A percentile compares a stretch with the other conserved stretches of the same genome.
Evolutionary conservation across 371 early-diverging fungal species (phyloP).

Genomic region (Dinochytrium kinnereticum): DNA sequence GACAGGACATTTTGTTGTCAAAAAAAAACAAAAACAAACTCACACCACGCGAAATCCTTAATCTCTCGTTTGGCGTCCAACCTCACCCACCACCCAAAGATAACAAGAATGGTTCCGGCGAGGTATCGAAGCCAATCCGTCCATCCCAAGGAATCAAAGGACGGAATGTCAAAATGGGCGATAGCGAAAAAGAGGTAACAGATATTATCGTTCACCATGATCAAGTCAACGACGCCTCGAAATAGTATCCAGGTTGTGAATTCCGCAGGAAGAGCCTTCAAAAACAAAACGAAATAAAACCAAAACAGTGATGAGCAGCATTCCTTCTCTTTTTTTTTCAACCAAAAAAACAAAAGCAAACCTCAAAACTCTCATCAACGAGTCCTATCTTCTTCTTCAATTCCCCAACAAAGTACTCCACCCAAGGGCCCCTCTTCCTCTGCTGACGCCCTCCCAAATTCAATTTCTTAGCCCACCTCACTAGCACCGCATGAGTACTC

Average conservation of each 20-base stretch:
- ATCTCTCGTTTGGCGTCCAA: slow-evolving; percentile 95
- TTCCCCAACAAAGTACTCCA: slow-evolving; percentile 67
- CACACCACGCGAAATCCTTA: slow-evolving; percentile 97
- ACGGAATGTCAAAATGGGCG: slow-evolving; percentile 47
- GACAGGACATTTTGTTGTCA: no score
- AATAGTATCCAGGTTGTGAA: slow-evolving; percentile 95
- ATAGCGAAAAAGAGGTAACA: slow-evolving; percentile 85
- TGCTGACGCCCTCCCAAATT: slow-evolving; percentile 63
- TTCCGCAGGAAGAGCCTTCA: slow-evolving; percentile 81
- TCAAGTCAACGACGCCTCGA: slow-evolving; percentile 90
- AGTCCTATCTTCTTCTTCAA: slow-evolving; percentile 78
- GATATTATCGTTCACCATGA: slow-evolving; percentile 90
- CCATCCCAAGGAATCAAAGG: slow-evolving; percentile 60
- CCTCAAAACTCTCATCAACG: slow-evolving; percentile 28
- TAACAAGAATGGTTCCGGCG: slow-evolving; percentile 78
- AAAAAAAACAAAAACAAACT: no score
- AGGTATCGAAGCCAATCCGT: slow-evolving; percentile 71
- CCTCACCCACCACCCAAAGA: slow-evolving; percentile 95
- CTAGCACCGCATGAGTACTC: slow-evolving; percentile 73
- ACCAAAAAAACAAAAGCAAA: slow-evolving; percentile 8
- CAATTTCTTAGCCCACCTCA: slow-evolving; percentile 65
- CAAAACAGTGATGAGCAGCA: no score
- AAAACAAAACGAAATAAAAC: not conserved
- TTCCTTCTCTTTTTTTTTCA: not conserved
- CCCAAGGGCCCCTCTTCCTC: slow-evolving; percentile 38